Conservation (phyloP, 2,329 filamentous ascomycete species). For the Chaetomiaceae sp. region DNA sequence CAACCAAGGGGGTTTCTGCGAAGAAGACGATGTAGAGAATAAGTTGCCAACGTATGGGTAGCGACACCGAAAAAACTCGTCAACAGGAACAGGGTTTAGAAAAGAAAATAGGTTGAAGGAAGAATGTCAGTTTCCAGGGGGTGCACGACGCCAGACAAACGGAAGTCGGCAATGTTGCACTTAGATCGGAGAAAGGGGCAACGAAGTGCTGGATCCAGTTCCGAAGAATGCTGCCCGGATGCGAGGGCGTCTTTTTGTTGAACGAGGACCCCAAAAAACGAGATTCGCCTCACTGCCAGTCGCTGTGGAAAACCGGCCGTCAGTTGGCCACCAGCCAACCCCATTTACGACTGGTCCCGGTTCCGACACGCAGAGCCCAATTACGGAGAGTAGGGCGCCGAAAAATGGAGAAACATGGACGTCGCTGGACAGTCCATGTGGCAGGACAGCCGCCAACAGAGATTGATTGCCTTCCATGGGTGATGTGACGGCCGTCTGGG, state of each 20-base stretch:
- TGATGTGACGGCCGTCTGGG: no score
- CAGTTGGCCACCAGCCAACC: conserved; percentile 6
- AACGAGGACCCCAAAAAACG: not conserved
- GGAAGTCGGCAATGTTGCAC: conserved; percentile 1
- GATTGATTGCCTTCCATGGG: not conserved
- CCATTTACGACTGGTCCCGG: conserved; percentile 7
- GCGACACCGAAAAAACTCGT: not conserved
- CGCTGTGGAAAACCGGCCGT: not conserved
- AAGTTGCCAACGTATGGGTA: not conserved
- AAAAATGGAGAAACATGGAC: not conserved
- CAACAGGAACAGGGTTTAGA: not conserved
- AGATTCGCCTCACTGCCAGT: conserved; percentile 18
- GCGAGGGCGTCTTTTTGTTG: not conserved
- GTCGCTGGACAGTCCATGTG: conserved; percentile 9
- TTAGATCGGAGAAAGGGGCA: not conserved
- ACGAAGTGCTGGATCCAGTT: not conserved
- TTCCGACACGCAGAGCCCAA: conserved; percentile 12
- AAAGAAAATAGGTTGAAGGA: not conserved
- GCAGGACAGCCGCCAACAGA: not conserved
- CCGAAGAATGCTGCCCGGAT: not conserved
- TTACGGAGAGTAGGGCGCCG: conserved; percentile 2
- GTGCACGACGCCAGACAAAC: not conserved
- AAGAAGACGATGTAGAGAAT: not conserved
- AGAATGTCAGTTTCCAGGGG: no score
- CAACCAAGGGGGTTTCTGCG: no score